Evolutionary conservation across 2,329 filamentous ascomycete species (phyloP).

Genomic region (Seiridium unicorne): DNA sequence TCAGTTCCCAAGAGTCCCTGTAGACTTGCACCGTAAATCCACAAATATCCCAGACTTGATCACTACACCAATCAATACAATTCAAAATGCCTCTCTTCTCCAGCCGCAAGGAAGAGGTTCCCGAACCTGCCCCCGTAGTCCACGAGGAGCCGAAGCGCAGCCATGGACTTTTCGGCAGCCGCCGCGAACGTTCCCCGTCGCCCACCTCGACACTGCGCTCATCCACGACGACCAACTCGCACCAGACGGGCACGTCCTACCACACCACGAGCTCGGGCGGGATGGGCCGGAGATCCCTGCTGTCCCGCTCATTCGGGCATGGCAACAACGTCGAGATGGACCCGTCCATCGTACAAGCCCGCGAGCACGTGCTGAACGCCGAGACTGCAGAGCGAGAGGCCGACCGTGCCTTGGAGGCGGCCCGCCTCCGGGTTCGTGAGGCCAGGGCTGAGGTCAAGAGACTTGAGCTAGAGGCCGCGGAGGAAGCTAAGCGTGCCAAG

Average conservation of each 20-base stretch:
- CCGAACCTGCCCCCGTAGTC: conserved; percentile 47
- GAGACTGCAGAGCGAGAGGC: conserved; percentile 65
- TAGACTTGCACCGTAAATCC: neutral
- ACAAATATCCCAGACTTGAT: neutral
- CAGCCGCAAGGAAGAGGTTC: conserved; percentile 33
- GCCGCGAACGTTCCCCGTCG: conserved; percentile 30
- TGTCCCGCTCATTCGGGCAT: conserved; percentile 42
- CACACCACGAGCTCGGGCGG: conserved; percentile 15
- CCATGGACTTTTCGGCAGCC: conserved; percentile 36
- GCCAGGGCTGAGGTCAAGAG: conserved; percentile 62
- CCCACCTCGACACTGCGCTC: conserved; percentile 16
- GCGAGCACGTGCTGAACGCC: conserved; percentile 60
- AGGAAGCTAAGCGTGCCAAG: conserved; percentile 63
- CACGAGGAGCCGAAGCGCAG: conserved; percentile 28
- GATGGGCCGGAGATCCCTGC: conserved; percentile 32
- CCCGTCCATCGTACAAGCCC: conserved; percentile 59
- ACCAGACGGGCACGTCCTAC: conserved; percentile 16
- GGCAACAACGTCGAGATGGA: conserved; percentile 52
- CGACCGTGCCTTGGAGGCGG: conserved; percentile 59
- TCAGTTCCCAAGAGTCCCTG: neutral
- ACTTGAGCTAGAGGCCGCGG: conserved; percentile 63
- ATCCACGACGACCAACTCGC: conserved; percentile 20
- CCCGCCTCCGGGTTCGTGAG: conserved; percentile 57
- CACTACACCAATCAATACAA: neutral
- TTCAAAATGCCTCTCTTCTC: conserved; percentile 29